Percentiles rank a stretch among this genome's conserved stretches.
Evolutionary conservation across 1,284 basidiomycete species (phyloP).

Genomic region (Cutaneotrichosporon dermatis): DNA sequence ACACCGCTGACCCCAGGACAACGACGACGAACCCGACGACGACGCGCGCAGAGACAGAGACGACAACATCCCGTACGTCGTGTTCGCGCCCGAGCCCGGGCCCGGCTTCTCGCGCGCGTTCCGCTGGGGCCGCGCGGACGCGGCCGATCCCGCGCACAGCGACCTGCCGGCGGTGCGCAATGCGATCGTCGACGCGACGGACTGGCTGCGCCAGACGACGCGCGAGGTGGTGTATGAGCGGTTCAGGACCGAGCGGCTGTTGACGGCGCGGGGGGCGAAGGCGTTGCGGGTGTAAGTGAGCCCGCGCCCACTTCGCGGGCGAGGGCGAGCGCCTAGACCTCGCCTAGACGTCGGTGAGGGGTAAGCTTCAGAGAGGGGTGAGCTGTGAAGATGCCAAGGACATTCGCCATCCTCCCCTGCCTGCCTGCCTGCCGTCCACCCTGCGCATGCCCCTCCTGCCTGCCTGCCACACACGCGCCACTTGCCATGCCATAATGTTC

Average conservation of each 20-base stretch:
- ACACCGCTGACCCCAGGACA: not conserved
- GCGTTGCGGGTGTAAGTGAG: too few relatives aligned
- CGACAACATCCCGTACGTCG: slow-evolving; percentile 19
- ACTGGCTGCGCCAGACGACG: slow-evolving; percentile 32
- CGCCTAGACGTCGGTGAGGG: too few relatives aligned
- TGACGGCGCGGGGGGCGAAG: slow-evolving; percentile 10
- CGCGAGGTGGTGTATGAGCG: slow-evolving; percentile 43
- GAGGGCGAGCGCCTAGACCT: too few relatives aligned
- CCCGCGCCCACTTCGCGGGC: too few relatives aligned
- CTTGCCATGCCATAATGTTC: too few relatives aligned
- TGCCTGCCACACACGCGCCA: too few relatives aligned
- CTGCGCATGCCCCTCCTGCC: too few relatives aligned
- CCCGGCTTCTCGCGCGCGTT: slow-evolving; percentile 23
- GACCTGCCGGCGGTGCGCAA: slow-evolving; percentile 33
- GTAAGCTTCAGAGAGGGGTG: too few relatives aligned
- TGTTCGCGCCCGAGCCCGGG: slow-evolving; percentile 25
- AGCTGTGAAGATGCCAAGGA: too few relatives aligned
- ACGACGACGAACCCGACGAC: slow-evolving; percentile 6
- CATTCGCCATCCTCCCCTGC: too few relatives aligned
- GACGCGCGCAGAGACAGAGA: slow-evolving; percentile 7
- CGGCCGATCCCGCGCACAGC: slow-evolving; percentile 26
- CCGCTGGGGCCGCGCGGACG: slow-evolving; percentile 38
- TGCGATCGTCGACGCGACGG: slow-evolving; percentile 24
- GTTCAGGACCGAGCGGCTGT: slow-evolving; percentile 40
- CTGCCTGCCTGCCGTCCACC: too few relatives aligned